These are phyloP conservation scores for Ulota crispa DNA, from an alignment of 225 moss, liverwort and hornwort genomes.

Conservation along the genomic window DNA sequence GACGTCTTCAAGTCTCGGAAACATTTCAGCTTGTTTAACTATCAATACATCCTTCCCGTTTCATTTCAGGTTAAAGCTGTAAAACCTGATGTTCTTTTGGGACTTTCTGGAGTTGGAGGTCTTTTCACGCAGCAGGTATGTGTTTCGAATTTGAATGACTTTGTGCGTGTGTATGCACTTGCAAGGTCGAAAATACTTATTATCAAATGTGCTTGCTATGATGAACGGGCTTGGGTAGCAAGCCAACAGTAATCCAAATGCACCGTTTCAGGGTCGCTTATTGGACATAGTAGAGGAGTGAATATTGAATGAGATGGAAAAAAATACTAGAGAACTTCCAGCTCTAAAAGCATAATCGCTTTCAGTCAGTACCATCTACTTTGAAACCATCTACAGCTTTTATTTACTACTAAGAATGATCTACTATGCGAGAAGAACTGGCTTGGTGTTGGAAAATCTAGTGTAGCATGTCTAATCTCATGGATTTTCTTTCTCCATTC, in stretches of 20 bases:
- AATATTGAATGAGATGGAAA: not conserved
- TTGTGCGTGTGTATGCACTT: not conserved
- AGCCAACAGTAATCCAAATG: not conserved
- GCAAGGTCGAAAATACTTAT: not conserved
- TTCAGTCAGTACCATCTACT: not conserved
- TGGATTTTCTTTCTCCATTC: not conserved
- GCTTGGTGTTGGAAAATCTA: not conserved
- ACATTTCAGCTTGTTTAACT: constrained; percentile 2
- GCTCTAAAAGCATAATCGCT: not conserved
- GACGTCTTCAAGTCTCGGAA: not conserved
- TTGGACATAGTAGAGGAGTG: not conserved
- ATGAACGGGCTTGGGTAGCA: not conserved
- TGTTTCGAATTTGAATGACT: not conserved
- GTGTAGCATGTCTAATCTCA: not conserved
- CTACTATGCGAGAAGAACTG: not conserved
- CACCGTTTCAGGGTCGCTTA: not conserved
- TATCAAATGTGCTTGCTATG: constrained; percentile 5
- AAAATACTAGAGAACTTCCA: not conserved
- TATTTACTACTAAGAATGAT: not conserved
- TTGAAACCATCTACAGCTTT: not conserved
- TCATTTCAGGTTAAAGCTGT: constrained; percentile 62
- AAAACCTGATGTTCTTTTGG: constrained; percentile 90
- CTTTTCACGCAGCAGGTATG: constrained; percentile 79
- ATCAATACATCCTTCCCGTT: constrained; percentile 1
- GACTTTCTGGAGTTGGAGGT: constrained; percentile 88